phyloP scores from a whole-genome alignment of 2,329 filamentous ascomycete species.

The Aschersonia sp. region DNA sequence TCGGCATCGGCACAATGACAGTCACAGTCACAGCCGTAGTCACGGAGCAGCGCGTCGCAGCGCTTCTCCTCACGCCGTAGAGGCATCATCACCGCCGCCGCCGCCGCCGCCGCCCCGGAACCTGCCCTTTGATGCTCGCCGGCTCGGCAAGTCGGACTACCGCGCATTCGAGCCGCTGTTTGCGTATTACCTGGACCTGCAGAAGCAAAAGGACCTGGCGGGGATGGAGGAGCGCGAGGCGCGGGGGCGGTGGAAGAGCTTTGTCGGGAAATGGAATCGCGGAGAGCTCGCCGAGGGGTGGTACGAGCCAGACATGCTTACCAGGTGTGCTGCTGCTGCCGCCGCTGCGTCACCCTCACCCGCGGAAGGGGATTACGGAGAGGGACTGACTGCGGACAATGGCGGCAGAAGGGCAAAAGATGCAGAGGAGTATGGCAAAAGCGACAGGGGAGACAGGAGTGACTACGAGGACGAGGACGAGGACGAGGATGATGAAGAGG shows the following conservation, averaged over 20 bases:
- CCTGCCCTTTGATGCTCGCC: constrained; percentile 52
- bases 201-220: constrained; percentile 60
- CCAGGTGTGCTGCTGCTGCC: constrained; percentile 16
- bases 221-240: constrained; percentile 61
- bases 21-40: too few species aligned
- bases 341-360: constrained; percentile 1
- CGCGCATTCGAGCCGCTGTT: constrained; percentile 55
- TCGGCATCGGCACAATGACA: neutral
- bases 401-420: constrained; percentile 6
- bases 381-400: constrained; percentile 4
- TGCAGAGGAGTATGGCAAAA: constrained; percentile 1
- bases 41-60: too few species aligned
- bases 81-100: neutral
- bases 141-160: constrained; percentile 56
- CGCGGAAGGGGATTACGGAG: constrained; percentile 1
- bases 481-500: constrained; percentile 15
- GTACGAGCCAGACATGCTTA: constrained; percentile 71
- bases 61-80: neutral
- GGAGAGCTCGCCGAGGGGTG: constrained; percentile 78
- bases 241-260: constrained; percentile 85
- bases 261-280: constrained; percentile 81
- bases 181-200: constrained; percentile 72
- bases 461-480: too few species aligned
- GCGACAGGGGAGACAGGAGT: constrained; percentile 5
- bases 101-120: neutral